Evolutionary conservation across 331 rosid species (phyloP).

Genomic region (Quercus phellos): DNA sequence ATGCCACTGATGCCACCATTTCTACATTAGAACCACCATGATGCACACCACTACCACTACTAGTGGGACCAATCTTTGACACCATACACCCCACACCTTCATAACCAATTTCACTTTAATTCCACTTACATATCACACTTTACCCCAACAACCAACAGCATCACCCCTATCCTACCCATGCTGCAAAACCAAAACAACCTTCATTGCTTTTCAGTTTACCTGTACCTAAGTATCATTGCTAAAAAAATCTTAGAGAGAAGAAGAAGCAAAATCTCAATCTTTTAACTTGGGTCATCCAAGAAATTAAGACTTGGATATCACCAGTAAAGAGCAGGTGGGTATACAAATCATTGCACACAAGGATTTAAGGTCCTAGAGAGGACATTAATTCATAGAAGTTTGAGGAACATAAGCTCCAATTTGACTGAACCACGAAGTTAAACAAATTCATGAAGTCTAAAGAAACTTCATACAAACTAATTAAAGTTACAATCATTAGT

Average conservation of each 20-base stretch:
- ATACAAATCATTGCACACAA: not conserved
- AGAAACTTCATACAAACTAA: not conserved
- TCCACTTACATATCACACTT: not conserved
- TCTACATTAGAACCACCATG: not conserved
- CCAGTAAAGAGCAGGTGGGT: not conserved
- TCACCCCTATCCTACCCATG: not conserved
- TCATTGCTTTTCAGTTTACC: not conserved
- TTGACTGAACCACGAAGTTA: not conserved
- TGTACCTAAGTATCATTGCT: not conserved
- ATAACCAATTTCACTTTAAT: not conserved
- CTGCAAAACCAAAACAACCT: not conserved
- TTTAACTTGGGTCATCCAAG: not conserved
- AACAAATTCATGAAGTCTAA: not conserved
- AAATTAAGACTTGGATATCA: not conserved
- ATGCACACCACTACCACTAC: not conserved
- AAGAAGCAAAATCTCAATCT: not conserved
- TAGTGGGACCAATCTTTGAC: not conserved
- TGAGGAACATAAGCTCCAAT: not conserved
- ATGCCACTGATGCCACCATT: not conserved
- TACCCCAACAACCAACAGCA: not conserved
- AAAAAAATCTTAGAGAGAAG: not conserved
- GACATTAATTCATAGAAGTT: not conserved
- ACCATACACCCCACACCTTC: not conserved
- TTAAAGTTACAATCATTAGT: not conserved
- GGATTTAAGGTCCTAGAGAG: not conserved